Base-by-base conservation (phyloP, 306 rosid species). In the Benincasa hispida region DNA sequence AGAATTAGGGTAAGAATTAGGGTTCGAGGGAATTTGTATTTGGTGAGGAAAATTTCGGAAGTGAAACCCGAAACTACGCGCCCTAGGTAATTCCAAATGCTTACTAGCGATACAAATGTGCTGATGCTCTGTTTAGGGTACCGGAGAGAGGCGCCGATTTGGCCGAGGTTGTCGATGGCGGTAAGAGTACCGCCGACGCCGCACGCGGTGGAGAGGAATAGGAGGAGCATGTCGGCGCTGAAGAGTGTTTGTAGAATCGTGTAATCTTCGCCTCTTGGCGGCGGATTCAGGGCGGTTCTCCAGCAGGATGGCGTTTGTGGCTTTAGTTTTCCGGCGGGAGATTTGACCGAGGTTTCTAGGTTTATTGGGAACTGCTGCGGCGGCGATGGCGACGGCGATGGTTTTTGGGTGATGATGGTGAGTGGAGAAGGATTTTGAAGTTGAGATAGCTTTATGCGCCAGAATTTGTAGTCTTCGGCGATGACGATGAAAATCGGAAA, bases 51-150 rank as follows among this genome's bases (percentile, higher is more conserved):
- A 21, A 68, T 65, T 67, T 87, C 91, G 0, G 91, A 87, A 21
- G 9, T 79, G 74, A 87, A 87, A 30, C 91, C 91, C 0, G 91
- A 73, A 6, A 73, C 73, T 0, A 87, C 91, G 8, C 91, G 67
- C 41, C 91, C 91, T 27, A 87, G 84, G 41, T 87, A 87, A 60
- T 87, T 87, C 91, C 91, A 87, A 32, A 87, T 87, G 77, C 91
- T 87, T 2, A 87, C 88, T 0, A 87, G 74, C 0, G 88, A 85
- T 42, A 87, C 87, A 24, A 87, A 87, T 1, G 91, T 87, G 79
- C 86, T 83, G 9, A 60, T 76, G 63, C 83, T 83, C 12, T 12
- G 53, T 39, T 79, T 77, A 6, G 86, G 86, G 81, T 87, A 87
- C 7, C 58, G 39, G 1, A 74, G 68, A 0, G 91, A 83, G 12